Base-by-base conservation (phyloP, 1,284 basidiomycete genomes). In the Cutaneotrichosporon sp. region DNA sequence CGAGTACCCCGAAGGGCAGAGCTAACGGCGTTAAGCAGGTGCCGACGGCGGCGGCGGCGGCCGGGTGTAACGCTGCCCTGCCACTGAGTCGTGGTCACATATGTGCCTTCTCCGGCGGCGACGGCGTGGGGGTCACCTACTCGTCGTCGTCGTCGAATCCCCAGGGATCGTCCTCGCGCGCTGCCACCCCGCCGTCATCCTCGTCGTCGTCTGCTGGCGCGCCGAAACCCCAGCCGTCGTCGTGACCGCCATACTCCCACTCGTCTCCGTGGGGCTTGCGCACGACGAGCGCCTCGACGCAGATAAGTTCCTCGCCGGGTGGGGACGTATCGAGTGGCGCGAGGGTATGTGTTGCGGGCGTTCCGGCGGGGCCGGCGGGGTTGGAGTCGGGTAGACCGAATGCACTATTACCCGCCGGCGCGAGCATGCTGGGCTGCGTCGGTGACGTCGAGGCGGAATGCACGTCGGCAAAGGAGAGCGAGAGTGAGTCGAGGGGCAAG, bases 251-350 rank as follows among this genome's bases (percentile, higher is more conserved):
- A 35, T 51, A 54, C 46, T 39, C 59, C 49, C 57, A 61, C 37
- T 67, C 64, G 34, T 52, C 49, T 4, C 47, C 55, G 41, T 64
- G 60, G 15, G 59, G 50, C 51, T 76, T 76, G 13, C 72, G 55
- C 37, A 76, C 70, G 9, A 76, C 71, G 8, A 76, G 52, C 15
- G 71, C 74, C 55, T 76, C 74, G 17, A 76, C 74, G 56, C 74
- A 76, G 35, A 74, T 69, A 40, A 65, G 58, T 49, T 70, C 69
- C n/a, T 62, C 56, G n/a, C 49, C 55, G 7, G 35, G 17, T 26
- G 18, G 41, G 4, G 35, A 26, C 4, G 43, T 10, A 18, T 45
- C 33, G 43, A 45, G 30, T 5, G 38, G 38, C 17, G 38, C 38
- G 17, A 40, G 38, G 10, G 38, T 20, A 20, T 40, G 38, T 8